phyloP scores from a whole-genome alignment of 2,329 filamentous ascomycete genomes.

The Aureobasidium musti region DNA sequence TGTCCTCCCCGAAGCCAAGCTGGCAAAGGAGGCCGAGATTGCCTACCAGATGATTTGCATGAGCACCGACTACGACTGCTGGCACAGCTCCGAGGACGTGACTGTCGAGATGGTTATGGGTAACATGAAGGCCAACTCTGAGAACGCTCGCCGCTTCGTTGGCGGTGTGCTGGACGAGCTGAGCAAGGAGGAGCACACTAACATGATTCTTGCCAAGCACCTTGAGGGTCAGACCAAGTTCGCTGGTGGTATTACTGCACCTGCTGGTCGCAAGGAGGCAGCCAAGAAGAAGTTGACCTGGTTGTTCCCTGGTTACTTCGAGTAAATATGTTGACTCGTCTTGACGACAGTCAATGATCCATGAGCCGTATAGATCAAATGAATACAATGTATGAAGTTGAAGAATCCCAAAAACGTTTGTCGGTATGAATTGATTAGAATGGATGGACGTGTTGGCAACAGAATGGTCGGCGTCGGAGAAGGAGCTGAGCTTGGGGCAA shows the following conservation, averaged over 20 bases:
- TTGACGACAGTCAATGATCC: not conserved
- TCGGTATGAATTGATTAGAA: not conserved
- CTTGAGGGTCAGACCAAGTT: constrained; percentile 74
- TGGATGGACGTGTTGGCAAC: not conserved
- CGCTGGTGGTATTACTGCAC: constrained; percentile 80
- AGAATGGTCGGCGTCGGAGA: constrained; percentile 16
- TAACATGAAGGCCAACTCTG: constrained; percentile 90
- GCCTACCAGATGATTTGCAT: constrained; percentile 99
- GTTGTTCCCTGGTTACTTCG: constrained; percentile 81
- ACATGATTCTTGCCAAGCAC: constrained; percentile 78
- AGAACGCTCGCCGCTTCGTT: constrained; percentile 83
- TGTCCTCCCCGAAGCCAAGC: constrained; percentile 89
- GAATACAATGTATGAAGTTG: not conserved
- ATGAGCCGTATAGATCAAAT: not conserved
- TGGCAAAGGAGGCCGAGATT: constrained; percentile 93
- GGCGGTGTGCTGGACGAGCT: constrained; percentile 85
- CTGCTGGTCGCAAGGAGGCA: constrained; percentile 69
- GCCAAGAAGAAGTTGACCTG: constrained; percentile 79
- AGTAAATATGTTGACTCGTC: constrained; percentile 36
- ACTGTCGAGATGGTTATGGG: constrained; percentile 97
- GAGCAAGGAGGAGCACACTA: constrained; percentile 71
- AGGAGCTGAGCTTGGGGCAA: constrained; percentile 22
- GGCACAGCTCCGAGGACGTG: constrained; percentile 78
- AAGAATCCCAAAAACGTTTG: too few species aligned
- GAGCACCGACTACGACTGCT: constrained; percentile 99